Evolutionary conservation across 2,329 filamentous ascomycete species (phyloP).

Genomic region (Trichoderma lentiforme): DNA sequence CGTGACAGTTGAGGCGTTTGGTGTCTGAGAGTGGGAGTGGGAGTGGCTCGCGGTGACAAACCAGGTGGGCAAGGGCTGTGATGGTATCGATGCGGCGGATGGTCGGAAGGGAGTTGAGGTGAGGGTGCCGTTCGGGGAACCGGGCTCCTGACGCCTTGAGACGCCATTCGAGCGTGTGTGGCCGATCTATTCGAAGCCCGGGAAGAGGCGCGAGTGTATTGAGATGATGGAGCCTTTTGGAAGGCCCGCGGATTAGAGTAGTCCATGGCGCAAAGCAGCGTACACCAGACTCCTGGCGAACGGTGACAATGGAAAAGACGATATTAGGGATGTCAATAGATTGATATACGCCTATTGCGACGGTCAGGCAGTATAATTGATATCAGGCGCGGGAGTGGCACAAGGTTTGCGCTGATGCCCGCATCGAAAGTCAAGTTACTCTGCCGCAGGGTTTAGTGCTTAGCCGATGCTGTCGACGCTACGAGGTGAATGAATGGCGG

Average conservation of each 20-base stretch:
- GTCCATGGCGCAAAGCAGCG: slow-evolving; percentile 30
- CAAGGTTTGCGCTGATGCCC: slow-evolving; percentile 13
- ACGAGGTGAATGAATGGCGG: neutral
- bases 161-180: slow-evolving; percentile 39
- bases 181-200: slow-evolving; percentile 45
- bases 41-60: slow-evolving; percentile 36
- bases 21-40: slow-evolving; percentile 39
- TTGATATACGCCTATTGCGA: neutral
- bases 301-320: neutral
- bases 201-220: slow-evolving; percentile 43
- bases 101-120: slow-evolving; percentile 34
- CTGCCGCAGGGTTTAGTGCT: neutral
- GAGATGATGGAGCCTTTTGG: slow-evolving; percentile 29
- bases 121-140: slow-evolving; percentile 39
- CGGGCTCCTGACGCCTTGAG: slow-evolving; percentile 42
- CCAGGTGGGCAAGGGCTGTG: slow-evolving; percentile 36
- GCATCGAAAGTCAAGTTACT: slow-evolving; percentile 12
- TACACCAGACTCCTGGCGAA: neutral
- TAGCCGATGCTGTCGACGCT: neutral
- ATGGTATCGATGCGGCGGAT: slow-evolving; percentile 37
- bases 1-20: slow-evolving; percentile 40
- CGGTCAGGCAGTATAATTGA: neutral
- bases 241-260: slow-evolving; percentile 24
- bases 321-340: neutral
- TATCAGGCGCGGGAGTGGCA: neutral